Base-by-base conservation (phyloP, 768 basidiomycete species). In the Suillus discolor region DNA sequence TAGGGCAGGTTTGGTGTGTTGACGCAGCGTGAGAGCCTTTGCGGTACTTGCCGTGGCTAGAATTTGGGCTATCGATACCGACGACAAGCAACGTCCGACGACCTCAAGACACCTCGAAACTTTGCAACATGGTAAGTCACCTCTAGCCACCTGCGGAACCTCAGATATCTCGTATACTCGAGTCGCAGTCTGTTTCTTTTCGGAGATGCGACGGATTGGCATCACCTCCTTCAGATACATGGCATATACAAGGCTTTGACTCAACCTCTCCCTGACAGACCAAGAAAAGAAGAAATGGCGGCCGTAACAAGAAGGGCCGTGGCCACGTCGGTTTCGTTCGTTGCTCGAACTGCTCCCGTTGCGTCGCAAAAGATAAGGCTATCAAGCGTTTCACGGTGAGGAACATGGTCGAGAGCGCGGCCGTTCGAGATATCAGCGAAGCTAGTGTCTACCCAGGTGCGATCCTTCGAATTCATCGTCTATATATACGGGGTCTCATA, bases 341-440 rank as follows among this genome's bases (percentile, higher is more conserved):
- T 74, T 99, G 97, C 87, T 96, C 96, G 71, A 99, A 99, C 89
- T 99, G 97, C 88, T 94, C 94, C 76, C 93, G 97, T 72, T 96
- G 94, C 79, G 96, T 97, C 66, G 91, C 85, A 72, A 99, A 99
- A 87, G 97, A 99, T 86, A 99, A 99, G 88, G 97, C 97, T 71
- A 97, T 99, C 91, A 97, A 97, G 85, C 87, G 97, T 62, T 97
- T 97, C 88, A 97, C 96, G 45, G 97, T 99, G 76, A 89, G 96
- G 82, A 99, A 99, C 89, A 99, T 99, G 94, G 96, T 99, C 65
- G 97, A 99, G 87, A 93, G 93, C 76, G 97, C 97, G 54, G 97
- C 97, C 63, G 94, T 98, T 72, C 87, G 96, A 69, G 97, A 99
- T 84, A 92, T 99, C 78, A 93, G 91, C 77, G 97, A 99, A 74